These are phyloP conservation scores for Neolentinus lepideus DNA, from an alignment of 1,284 basidiomycete genomes.

Conservation along the genomic window DNA sequence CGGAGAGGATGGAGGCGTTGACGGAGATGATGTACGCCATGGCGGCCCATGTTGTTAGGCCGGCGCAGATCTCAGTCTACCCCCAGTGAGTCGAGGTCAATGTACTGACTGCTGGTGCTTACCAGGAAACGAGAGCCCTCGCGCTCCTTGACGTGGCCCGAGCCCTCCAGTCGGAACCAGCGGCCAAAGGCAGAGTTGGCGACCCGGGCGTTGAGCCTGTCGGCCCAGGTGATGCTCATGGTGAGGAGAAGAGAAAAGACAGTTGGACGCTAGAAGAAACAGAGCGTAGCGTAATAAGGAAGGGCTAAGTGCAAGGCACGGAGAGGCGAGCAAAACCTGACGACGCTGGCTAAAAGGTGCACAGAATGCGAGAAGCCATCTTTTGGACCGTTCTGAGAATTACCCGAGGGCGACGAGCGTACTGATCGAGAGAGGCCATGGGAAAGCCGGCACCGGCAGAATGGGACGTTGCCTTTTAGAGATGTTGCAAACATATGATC, in stretches of 20 bases:
- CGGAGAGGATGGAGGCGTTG: slow-evolving; percentile 72
- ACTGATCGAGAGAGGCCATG: not conserved
- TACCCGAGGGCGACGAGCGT: not conserved
- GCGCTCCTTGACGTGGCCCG: slow-evolving; percentile 70
- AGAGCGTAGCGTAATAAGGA: not conserved
- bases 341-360: not conserved
- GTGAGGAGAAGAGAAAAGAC: slow-evolving; percentile 2
- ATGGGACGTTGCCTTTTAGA: not conserved
- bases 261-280: not conserved
- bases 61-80: slow-evolving; percentile 77
- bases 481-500: not conserved
- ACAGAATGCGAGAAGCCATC: not conserved
- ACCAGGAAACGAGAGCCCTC: slow-evolving; percentile 72
- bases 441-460: not conserved
- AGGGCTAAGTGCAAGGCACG: not conserved
- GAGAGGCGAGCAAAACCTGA: not conserved
- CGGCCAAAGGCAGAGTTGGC: slow-evolving; percentile 68
- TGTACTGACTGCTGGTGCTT: slow-evolving; percentile 16
- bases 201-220: slow-evolving; percentile 38
- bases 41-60: slow-evolving; percentile 69
- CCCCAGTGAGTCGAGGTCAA: not conserved
- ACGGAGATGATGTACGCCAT: slow-evolving; percentile 80
- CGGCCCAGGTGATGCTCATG: slow-evolving; percentile 18
- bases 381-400: not conserved
- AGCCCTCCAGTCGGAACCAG: slow-evolving; percentile 83